Evolutionary conservation across 2,329 filamentous ascomycete genomes (phyloP).

Genomic region (Ceratocystis smalleyi): DNA sequence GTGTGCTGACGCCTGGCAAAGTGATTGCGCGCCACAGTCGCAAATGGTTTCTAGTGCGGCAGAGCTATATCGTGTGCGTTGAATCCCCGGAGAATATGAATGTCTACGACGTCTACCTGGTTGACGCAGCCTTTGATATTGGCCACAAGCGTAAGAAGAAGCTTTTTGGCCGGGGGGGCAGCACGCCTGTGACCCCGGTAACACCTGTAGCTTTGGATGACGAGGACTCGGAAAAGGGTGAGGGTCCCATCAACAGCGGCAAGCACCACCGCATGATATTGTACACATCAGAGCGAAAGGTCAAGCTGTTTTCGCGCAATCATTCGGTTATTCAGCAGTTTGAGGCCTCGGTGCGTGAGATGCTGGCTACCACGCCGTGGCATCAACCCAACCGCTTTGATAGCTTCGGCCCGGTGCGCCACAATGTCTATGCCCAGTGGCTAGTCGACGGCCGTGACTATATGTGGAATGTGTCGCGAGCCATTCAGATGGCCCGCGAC

Average conservation of each 20-base stretch:
- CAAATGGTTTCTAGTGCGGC: slow-evolving; percentile 96
- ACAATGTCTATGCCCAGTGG: slow-evolving; percentile 83
- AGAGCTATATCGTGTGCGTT: slow-evolving; percentile 96
- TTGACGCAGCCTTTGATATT: slow-evolving; percentile 74
- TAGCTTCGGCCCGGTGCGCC: slow-evolving; percentile 82
- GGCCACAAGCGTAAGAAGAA: slow-evolving; percentile 59
- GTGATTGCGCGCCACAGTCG: slow-evolving; percentile 71
- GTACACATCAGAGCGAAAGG: slow-evolving; percentile 80
- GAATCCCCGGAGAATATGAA: slow-evolving; percentile 98
- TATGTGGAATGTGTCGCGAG: slow-evolving; percentile 98
- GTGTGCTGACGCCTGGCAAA: slow-evolving; percentile 61
- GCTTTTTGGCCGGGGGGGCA: slow-evolving; percentile 23
- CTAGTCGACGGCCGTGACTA: slow-evolving; percentile 92
- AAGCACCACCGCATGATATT: slow-evolving; percentile 77
- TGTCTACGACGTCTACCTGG: slow-evolving; percentile 96
- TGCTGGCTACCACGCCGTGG: slow-evolving; percentile 74
- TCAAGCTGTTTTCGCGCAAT: slow-evolving; percentile 81
- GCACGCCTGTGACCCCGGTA: slow-evolving; percentile 12
- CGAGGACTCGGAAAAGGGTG: slow-evolving; percentile 16
- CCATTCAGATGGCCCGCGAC: slow-evolving; percentile 91
- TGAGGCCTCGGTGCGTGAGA: slow-evolving; percentile 77
- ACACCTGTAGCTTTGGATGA: slow-evolving; percentile 10
- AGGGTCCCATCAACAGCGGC: slow-evolving; percentile 11
- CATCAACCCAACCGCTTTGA: slow-evolving; percentile 69
- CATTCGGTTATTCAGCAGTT: slow-evolving; percentile 83